These are phyloP conservation scores for Tuber microsphaerosporum DNA, from an alignment of 495 filamentous ascomycete genomes.

Conservation along the genomic window DNA sequence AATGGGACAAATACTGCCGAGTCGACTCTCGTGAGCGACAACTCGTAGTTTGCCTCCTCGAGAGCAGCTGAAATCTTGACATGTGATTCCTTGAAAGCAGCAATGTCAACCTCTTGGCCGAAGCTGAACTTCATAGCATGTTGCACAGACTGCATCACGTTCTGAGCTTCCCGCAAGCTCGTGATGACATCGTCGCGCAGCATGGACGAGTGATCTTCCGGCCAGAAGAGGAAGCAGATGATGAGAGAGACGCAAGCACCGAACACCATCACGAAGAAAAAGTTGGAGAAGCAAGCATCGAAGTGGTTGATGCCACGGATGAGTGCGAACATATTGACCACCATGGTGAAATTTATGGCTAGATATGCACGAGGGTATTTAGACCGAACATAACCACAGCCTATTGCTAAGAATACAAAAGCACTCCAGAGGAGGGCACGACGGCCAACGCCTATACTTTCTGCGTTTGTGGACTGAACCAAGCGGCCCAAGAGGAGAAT, in stretches of 20 bases:
- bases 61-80: conserved; percentile 27
- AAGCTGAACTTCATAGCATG: conserved; percentile 15
- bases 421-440: conserved; percentile 32
- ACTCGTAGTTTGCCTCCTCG: conserved; percentile 35
- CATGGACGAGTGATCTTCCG: conserved; percentile 38
- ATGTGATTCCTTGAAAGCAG: conserved; percentile 29
- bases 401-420: conserved; percentile 21
- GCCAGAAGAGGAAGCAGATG: conserved; percentile 32
- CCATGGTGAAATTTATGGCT: conserved; percentile 33
- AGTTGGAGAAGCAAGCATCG: conserved; percentile 25
- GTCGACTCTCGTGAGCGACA: conserved; percentile 35
- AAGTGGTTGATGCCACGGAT: conserved; percentile 38
- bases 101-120: conserved; percentile 27
- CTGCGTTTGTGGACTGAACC: conserved; percentile 16
- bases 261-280: conserved; percentile 37
- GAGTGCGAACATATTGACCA: conserved; percentile 42
- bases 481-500: conserved; percentile 28
- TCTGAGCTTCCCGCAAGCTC: conserved; percentile 23
- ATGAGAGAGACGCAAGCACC: conserved; percentile 35
- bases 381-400: conserved; percentile 39
- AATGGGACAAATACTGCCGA: conserved; percentile 32
- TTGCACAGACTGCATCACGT: conserved; percentile 19
- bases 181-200: conserved; percentile 24
- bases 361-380: conserved; percentile 36
- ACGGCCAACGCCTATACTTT: conserved; percentile 24